These are phyloP conservation scores for Botrytis hyacinthi DNA, from an alignment of 2,329 filamentous ascomycete genomes.

Conservation along the genomic window DNA sequence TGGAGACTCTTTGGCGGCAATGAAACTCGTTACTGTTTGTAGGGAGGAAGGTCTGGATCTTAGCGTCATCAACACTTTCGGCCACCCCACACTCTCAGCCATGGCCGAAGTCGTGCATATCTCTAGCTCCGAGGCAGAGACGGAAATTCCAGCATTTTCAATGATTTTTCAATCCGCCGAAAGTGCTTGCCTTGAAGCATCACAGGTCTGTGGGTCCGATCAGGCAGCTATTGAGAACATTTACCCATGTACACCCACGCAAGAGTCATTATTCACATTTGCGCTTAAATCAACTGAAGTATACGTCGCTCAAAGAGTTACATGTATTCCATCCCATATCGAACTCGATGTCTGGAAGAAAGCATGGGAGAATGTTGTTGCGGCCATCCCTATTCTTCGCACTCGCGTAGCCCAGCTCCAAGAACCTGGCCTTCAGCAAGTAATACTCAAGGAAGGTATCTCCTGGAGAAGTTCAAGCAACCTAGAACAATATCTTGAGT, in stretches of 20 bases:
- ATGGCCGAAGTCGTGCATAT: slow-evolving; percentile 44
- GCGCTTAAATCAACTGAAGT: slow-evolving; percentile 13
- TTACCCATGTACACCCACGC: slow-evolving; percentile 42
- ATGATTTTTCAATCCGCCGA: slow-evolving; percentile 29
- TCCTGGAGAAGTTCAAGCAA: slow-evolving; percentile 29
- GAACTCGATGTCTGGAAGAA: slow-evolving; percentile 30
- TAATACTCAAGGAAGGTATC: slow-evolving; percentile 28
- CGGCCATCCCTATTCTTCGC: slow-evolving; percentile 38
- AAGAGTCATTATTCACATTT: slow-evolving; percentile 39
- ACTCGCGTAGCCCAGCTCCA: slow-evolving; percentile 39
- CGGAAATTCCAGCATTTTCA: slow-evolving; percentile 30
- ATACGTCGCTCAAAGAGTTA: slow-evolving; percentile 11
- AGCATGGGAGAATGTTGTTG: slow-evolving; percentile 37
- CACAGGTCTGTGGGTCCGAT: slow-evolving; percentile 30
- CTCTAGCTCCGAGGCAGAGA: not conserved
- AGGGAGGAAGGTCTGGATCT: slow-evolving; percentile 38
- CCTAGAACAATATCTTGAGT: slow-evolving; percentile 28
- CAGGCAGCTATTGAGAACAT: slow-evolving; percentile 42
- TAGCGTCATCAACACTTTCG: slow-evolving; percentile 46
- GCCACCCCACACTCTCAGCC: slow-evolving; percentile 43
- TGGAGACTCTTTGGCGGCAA: slow-evolving; percentile 41
- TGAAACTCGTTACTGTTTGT: slow-evolving; percentile 47
- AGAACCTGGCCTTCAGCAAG: slow-evolving; percentile 34
- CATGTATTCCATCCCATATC: slow-evolving; percentile 30
- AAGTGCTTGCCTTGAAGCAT: slow-evolving; percentile 28